Percentiles rank a stretch among this genome's conserved stretches.
phyloP scores from a whole-genome alignment of 2,329 filamentous ascomycete genomes.

The Claviceps sorghi region DNA sequence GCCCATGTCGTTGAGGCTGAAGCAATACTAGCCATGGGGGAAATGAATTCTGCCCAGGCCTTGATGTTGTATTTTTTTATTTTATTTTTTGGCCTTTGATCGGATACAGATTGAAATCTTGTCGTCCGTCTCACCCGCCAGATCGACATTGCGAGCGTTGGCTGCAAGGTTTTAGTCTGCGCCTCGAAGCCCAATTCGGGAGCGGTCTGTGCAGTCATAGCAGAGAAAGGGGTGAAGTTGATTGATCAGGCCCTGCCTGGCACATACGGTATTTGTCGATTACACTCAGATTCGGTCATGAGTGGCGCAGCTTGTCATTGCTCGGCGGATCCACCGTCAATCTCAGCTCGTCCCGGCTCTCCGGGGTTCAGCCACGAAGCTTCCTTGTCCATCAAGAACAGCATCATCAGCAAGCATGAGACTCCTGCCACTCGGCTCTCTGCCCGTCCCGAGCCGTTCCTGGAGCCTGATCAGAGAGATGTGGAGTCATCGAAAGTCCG shows the following conservation, averaged over 20 bases:
- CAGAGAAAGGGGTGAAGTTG: neutral
- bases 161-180: neutral
- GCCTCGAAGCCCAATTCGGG: neutral
- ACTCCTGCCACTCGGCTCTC: slow-evolving; percentile 2
- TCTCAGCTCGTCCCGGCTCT: neutral
- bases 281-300: neutral
- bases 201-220: slow-evolving; percentile 3
- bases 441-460: slow-evolving; percentile 5
- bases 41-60: neutral
- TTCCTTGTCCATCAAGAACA: neutral
- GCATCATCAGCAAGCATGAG: neutral
- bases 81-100: neutral
- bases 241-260: neutral
- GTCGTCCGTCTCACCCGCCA: neutral
- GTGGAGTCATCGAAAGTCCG: neutral
- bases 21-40: neutral
- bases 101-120: neutral
- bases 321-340: neutral
- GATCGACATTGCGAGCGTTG: neutral
- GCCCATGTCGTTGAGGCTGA: neutral
- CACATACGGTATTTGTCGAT: neutral
- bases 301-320: neutral
- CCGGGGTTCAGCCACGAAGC: neutral
- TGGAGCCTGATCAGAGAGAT: neutral
- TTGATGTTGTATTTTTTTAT: neutral